Percentiles rank a stretch among this genome's conserved stretches.
Conservation (phyloP, 352 stramenopile genomes). For the Pythium dissimile region DNA sequence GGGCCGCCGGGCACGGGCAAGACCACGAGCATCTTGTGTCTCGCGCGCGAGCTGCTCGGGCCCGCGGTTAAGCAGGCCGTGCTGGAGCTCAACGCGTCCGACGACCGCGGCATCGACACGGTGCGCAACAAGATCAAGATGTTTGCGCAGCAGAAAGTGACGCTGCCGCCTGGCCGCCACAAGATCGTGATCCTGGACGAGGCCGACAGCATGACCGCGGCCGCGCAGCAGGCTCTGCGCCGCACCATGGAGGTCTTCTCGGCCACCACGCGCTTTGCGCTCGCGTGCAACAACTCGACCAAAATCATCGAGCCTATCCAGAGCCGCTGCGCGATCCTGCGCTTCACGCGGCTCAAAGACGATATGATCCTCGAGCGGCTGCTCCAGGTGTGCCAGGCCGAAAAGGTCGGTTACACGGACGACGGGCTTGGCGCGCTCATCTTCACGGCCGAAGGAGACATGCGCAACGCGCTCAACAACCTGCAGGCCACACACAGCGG, state of each 20-base stretch:
- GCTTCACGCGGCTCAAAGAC: constrained; percentile 95
- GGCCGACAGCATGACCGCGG: constrained; percentile 97
- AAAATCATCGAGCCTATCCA: constrained; percentile 99
- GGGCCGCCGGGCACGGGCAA: constrained; percentile 92
- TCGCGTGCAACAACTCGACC: constrained; percentile 98
- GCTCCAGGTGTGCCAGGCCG: constrained; percentile 90
- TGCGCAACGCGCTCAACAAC: constrained; percentile 99
- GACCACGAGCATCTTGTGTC: constrained; percentile 91
- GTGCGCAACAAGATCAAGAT: constrained; percentile 98
- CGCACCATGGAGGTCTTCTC: constrained; percentile 99
- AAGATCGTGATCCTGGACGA: constrained; percentile 99
- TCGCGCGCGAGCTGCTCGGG: constrained; percentile 88
- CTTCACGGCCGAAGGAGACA: constrained; percentile 98
- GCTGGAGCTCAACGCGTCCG: constrained; percentile 98
- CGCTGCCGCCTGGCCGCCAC: constrained; percentile 86
- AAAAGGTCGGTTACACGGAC: constrained; percentile 85
- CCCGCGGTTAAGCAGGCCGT: constrained; percentile 86
- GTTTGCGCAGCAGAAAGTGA: constrained; percentile 99
- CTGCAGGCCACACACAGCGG: constrained; percentile 96
- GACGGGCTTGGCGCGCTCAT: constrained; percentile 97
- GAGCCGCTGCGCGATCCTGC: constrained; percentile 96
- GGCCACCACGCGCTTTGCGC: constrained; percentile 96
- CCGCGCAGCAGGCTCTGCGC: constrained; percentile 96
- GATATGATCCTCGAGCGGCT: constrained; percentile 95
- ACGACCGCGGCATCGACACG: constrained; percentile 91